Base-by-base conservation (phyloP, 495 filamentous ascomycete species). In the Trichoderma asperelloides region DNA sequence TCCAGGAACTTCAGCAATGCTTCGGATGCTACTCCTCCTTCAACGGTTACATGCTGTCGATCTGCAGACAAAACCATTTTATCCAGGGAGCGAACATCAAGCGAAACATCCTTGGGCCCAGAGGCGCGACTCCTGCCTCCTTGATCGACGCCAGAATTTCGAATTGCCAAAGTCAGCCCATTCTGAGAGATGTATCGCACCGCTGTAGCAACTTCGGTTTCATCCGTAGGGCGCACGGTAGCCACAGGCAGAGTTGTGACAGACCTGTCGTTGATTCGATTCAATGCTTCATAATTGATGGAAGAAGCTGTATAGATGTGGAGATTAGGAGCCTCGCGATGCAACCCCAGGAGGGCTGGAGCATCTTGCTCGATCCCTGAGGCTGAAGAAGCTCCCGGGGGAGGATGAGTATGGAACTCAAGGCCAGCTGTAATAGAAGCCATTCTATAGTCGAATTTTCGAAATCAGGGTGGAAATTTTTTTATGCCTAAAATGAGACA, bases 301-400 rank as follows among this genome's bases (percentile, higher is more conserved):
- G 23, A 28, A 30, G 55, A 28, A 2, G 55, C 23, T 28, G 55
- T 60, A 21, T 60, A 60, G 27, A 60, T 60, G 55, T 16, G 55
- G 28, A 60, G 55, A 5, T 30, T 25, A 11, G 55, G 55, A 3
- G 16, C 23, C 28, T 33, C 25, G 16, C 27, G 25, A 21, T 60
- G 11, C 25, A 60, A 7, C n/a, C 28, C 55, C 2, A 60, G 55
- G 55, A 60, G 55, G 18, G 23, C 55, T 12, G 55, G 55, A 7
- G 55, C 55, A 60, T 60, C 55, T 60, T 60, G 55, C 27, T 60
- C 55, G 55, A 60, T 60, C 28, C 25, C 7, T 33, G 55, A 28
- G 7, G 55, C 15, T 28, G 55, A 60, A 60, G 55, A 60, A 7
- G 55, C 55, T 60, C 55, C 55, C 28, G 27, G 55, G 3, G 55